Evolutionary conservation across 2,329 filamentous ascomycete genomes (phyloP), one percentile per base, ranked within the genome.

Genomic region (Fusarium abutilonis): DNA sequence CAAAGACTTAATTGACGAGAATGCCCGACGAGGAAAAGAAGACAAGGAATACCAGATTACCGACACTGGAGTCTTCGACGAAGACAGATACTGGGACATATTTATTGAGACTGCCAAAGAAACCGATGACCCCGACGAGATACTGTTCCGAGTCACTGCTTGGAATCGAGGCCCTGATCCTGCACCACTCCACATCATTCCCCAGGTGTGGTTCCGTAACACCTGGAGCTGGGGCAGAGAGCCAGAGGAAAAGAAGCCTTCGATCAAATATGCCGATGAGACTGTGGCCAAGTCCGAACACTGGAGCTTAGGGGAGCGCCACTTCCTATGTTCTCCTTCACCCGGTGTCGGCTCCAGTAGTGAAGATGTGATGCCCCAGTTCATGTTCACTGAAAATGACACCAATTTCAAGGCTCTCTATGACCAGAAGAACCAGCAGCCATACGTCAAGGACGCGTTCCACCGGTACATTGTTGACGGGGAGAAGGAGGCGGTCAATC

Each of bases 101-200:
- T 90, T 93, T 74, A 97, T 98, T 64, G 94, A 98, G 79, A 96
- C 91, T 7, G 94, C 93, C 55, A 98, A 98, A 78, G 94, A 97
- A 74, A 84, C 85, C n/a, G 88, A 97, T 60, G 90, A 97, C 70
- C 89, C 92, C 19, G 93, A 98, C 26, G 92, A 97, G 78, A 81
- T 98, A 11, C 82, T 96, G 28, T 98, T 97, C 80, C 91, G 95
- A 71, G 90, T 98, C 40, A 97, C 94, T 10, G 94, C 93, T 40
- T 98, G 95, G 89, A 98, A 98, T 74, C 87, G 95, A 69, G 94
- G 95, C 14, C 91, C 92, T 7, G 92, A 97, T 49, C 87, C 92
- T 13, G 94, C 95, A 13, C 93, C 93, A 19, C 80, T 98, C 51
- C 95, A 98, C 76, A 97, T 98, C 71, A 81, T 97, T 39, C 94